Conservation (phyloP, 495 filamentous ascomycete genomes). For the Penicillium ochrochloron region DNA sequence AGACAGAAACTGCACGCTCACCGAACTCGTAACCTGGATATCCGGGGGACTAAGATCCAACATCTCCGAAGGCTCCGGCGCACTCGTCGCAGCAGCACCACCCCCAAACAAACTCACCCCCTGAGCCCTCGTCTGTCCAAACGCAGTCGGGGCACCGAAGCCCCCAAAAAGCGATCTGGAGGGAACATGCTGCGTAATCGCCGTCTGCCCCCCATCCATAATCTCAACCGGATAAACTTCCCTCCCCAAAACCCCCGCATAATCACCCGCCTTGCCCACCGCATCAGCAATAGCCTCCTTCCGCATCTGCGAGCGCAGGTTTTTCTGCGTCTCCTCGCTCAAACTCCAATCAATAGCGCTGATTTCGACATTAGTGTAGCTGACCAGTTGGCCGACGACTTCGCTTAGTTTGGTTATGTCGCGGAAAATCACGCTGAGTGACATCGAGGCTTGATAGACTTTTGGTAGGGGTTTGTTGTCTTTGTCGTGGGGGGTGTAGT, state of each 20-base stretch:
- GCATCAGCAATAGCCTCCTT: slow-evolving; percentile 30
- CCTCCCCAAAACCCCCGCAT: slow-evolving; percentile 26
- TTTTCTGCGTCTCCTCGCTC: slow-evolving; percentile 25
- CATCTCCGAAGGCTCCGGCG: neutral
- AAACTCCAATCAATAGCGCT: slow-evolving; percentile 28
- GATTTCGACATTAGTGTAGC: slow-evolving; percentile 26
- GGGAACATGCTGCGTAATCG: neutral
- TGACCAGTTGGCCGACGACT: slow-evolving; percentile 16
- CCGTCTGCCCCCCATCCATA: slow-evolving; percentile 7
- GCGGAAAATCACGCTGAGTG: slow-evolving; percentile 20
- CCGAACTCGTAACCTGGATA: neutral
- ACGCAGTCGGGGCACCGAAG: neutral
- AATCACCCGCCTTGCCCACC: slow-evolving; percentile 28
- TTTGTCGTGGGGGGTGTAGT: slow-evolving; percentile 6
- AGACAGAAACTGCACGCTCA: neutral
- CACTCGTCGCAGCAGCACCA: neutral
- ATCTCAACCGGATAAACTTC: slow-evolving; percentile 23
- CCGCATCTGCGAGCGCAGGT: slow-evolving; percentile 19
- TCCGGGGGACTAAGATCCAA: neutral
- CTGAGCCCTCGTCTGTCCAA: neutral
- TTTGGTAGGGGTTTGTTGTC: slow-evolving; percentile 16
- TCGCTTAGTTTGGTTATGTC: slow-evolving; percentile 26
- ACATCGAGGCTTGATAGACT: slow-evolving; percentile 19
- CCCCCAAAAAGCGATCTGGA: neutral
- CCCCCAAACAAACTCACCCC: neutral